Evolutionary conservation across 495 filamentous ascomycete genomes (phyloP).

Genomic region (Tuber magnatum): DNA sequence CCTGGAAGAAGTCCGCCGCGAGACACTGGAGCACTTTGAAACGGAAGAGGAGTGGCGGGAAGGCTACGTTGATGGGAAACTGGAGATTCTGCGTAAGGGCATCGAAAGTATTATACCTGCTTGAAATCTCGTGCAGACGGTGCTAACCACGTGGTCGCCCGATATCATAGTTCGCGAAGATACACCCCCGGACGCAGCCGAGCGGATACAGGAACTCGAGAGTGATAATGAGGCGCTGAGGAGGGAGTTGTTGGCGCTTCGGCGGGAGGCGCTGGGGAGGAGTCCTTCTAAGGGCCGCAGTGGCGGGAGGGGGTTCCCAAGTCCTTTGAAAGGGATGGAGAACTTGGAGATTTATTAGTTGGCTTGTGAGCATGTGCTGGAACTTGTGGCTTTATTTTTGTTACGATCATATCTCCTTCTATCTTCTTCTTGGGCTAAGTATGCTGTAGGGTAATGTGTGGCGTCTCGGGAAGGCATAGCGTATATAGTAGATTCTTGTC

Average conservation of each 20-base stretch:
- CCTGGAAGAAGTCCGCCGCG: conserved; percentile 62
- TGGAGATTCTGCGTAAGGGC: conserved; percentile 71
- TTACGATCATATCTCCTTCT: not conserved
- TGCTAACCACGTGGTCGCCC: conserved; percentile 32
- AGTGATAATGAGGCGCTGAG: conserved; percentile 56
- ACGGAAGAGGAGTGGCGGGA: conserved; percentile 66
- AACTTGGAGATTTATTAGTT: conserved; percentile 17
- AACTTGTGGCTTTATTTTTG: not conserved
- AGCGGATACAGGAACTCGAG: conserved; percentile 51
- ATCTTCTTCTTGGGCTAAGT: not conserved
- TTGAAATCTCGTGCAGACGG: conserved; percentile 13
- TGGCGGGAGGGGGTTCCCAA: conserved; percentile 3
- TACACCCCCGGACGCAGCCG: conserved; percentile 43
- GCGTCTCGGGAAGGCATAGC: conserved; percentile 1
- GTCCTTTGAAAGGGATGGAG: conserved; percentile 25
- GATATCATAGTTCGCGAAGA: conserved; percentile 43
- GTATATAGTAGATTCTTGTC: not conserved
- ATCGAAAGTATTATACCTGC: conserved; percentile 48
- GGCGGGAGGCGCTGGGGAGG: conserved; percentile 48
- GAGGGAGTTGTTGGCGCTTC: conserved; percentile 48
- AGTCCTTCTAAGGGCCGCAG: conserved; percentile 39
- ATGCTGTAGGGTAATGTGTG: not conserved
- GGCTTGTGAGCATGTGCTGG: not conserved
- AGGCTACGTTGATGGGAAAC: conserved; percentile 80
- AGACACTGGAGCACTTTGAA: conserved; percentile 68